These are phyloP conservation scores for Kodamaea arcana DNA, from an alignment of 1,139 yeast genomes.

Conservation along the genomic window DNA sequence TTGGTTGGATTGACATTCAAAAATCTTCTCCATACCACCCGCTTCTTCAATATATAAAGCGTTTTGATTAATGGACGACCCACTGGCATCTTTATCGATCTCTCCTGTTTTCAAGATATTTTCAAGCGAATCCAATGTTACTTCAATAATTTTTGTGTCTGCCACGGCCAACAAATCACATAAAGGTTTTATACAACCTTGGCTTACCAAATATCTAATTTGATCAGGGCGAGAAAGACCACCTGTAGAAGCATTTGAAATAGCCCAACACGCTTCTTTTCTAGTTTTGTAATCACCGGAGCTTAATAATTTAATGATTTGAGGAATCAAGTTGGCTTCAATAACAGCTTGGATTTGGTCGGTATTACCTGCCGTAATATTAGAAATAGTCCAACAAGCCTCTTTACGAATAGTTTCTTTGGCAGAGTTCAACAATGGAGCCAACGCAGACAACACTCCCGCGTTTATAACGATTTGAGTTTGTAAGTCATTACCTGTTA, in stretches of 20 bases:
- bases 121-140: constrained; percentile 90
- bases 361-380: constrained; percentile 94
- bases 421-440: constrained; percentile 73
- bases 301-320: constrained; percentile 73
- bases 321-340: constrained; percentile 91
- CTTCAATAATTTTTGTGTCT: constrained; percentile 90
- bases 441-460: constrained; percentile 84
- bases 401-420: constrained; percentile 94
- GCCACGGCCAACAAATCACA: constrained; percentile 88
- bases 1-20: constrained; percentile 86
- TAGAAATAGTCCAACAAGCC: constrained; percentile 98
- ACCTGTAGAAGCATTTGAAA: constrained; percentile 95
- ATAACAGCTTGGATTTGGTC: constrained; percentile 96
- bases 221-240: constrained; percentile 91
- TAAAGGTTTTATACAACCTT: constrained; percentile 96
- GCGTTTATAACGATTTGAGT: constrained; percentile 93
- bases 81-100: constrained; percentile 76
- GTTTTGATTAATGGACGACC: constrained; percentile 69
- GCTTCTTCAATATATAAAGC: constrained; percentile 95
- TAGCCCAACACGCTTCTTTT: constrained; percentile 99
- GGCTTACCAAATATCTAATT: constrained; percentile 84
- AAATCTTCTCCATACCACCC: constrained; percentile 96
- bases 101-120: constrained; percentile 94
- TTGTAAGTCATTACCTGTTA: constrained; percentile 93
- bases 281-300: constrained; percentile 92